phyloP scores from a whole-genome alignment of 2,329 filamentous ascomycete genomes.

The Colletotrichum sansevieriae region DNA sequence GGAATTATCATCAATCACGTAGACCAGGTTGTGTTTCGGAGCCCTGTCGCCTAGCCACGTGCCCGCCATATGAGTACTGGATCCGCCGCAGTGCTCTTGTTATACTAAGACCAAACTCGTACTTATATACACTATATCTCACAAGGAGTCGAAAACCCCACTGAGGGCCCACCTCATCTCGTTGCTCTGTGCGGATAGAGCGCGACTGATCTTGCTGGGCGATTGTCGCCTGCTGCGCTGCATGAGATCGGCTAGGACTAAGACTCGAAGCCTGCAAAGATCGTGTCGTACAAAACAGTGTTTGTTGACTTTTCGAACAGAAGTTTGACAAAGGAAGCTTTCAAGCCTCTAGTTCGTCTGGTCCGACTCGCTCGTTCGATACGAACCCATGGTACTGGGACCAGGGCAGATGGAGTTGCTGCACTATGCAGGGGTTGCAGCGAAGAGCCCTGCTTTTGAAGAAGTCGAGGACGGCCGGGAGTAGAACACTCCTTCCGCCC shows the following conservation, averaged over 20 bases:
- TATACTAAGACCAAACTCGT: not conserved
- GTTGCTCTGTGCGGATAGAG: not conserved
- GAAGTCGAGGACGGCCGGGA: slow-evolving; percentile 5
- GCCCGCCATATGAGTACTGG: slow-evolving; percentile 1
- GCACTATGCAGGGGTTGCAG: slow-evolving; percentile 22
- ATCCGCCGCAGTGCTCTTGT: not conserved
- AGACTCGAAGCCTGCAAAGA: too few species aligned
- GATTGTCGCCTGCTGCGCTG: not conserved
- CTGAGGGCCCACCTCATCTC: slow-evolving; percentile 19
- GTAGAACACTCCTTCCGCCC: slow-evolving; percentile 7
- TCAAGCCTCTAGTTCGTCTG: slow-evolving; percentile 1
- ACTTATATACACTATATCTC: slow-evolving; percentile 1
- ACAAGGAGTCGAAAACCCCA: not conserved
- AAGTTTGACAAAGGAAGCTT: not conserved
- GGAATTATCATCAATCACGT: not conserved
- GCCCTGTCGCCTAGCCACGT: slow-evolving; percentile 24
- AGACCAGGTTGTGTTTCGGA: slow-evolving; percentile 21
- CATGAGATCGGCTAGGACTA: too few species aligned
- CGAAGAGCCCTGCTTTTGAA: not conserved
- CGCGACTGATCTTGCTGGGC: not conserved
- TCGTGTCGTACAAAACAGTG: too few species aligned
- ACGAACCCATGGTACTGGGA: slow-evolving; percentile 16
- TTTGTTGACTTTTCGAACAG: too few species aligned
- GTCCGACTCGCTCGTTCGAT: not conserved
- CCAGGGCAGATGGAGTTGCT: not conserved